Conservation (phyloP, 345 rosid species). For the Rhizophora apiculata region DNA sequence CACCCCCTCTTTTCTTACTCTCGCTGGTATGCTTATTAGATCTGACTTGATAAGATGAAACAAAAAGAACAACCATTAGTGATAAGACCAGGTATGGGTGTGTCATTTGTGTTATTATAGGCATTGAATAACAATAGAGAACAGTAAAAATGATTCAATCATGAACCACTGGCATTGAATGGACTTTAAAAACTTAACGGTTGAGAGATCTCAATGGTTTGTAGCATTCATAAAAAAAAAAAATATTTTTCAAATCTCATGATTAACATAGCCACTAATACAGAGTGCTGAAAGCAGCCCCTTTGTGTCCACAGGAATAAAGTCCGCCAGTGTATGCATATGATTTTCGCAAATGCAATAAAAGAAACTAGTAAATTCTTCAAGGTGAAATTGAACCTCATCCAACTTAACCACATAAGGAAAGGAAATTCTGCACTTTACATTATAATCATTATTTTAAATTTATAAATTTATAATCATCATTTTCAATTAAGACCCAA, state of each 20-base stretch:
- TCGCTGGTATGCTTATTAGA: constrained; percentile 27
- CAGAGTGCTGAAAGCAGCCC: neutral
- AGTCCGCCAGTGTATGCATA: too few species aligned
- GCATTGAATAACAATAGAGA: too few species aligned
- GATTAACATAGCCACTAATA: neutral
- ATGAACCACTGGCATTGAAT: neutral
- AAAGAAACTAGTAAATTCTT: too few species aligned
- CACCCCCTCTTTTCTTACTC: constrained; percentile 44
- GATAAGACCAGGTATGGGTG: neutral
- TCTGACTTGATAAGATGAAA: constrained; percentile 23
- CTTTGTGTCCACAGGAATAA: neutral
- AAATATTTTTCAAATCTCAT: neutral
- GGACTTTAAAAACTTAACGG: neutral
- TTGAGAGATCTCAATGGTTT: neutral
- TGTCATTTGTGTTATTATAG: neutral
- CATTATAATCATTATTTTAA: too few species aligned
- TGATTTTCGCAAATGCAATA: too few species aligned
- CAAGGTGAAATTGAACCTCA: too few species aligned
- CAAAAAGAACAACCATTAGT: constrained; percentile 6
- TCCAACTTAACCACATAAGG: too few species aligned
- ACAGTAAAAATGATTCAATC: neutral
- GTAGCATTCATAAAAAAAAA: neutral
- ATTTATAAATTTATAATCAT: too few species aligned
- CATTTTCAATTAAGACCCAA: too few species aligned
- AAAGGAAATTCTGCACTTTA: too few species aligned